Conservation (phyloP, 1,284 basidiomycete species). For the Naganishia sp. region DNA sequence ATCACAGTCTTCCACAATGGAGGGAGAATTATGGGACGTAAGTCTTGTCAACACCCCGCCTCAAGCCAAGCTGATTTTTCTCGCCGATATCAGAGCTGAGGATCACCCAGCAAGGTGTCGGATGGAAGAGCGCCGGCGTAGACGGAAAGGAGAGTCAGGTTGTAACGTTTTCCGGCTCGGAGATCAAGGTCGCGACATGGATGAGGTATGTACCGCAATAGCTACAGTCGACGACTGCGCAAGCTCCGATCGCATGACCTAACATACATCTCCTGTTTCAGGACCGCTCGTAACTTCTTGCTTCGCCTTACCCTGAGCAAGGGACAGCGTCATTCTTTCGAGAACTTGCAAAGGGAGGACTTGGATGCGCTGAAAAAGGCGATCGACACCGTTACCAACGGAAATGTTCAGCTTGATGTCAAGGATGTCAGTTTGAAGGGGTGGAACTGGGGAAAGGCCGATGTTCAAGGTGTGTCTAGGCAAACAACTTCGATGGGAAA, state of each 20-base stretch:
- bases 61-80: neutral
- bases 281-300: conserved; percentile 29
- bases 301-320: conserved; percentile 28
- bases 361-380: conserved; percentile 32
- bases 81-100: conserved; percentile 70
- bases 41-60: neutral
- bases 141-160: conserved; percentile 58
- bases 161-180: conserved; percentile 66
- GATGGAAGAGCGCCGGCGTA: conserved; percentile 73
- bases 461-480: conserved; percentile 75
- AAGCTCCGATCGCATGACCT: conserved; percentile 89
- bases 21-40: conserved; percentile 23
- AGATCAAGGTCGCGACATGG: conserved; percentile 89
- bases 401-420: conserved; percentile 73
- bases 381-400: conserved; percentile 59
- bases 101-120: conserved; percentile 82
- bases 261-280: conserved; percentile 65
- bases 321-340: conserved; percentile 31
- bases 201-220: conserved; percentile 55
- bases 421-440: conserved; percentile 88
- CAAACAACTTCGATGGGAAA: neutral
- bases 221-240: neutral
- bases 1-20: conserved; percentile 26
- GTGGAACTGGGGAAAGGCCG: conserved; percentile 98
- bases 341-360: conserved; percentile 32